These are phyloP conservation scores for Circinella umbellata DNA, from an alignment of 371 early-diverging fungal genomes.

Conservation along the genomic window DNA sequence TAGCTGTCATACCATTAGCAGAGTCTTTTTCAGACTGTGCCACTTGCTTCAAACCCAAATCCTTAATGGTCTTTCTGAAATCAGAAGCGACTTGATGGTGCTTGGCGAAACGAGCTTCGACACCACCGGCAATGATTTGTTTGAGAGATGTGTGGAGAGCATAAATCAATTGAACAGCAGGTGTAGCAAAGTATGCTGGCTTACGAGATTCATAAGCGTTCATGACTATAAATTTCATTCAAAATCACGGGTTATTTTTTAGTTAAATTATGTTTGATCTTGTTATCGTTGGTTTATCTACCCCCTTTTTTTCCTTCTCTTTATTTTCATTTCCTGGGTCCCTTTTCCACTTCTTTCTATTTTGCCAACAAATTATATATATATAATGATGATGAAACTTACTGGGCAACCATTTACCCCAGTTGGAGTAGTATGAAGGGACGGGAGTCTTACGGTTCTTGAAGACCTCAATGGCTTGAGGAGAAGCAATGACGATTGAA, in stretches of 20 bases:
- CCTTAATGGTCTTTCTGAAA: conserved; percentile 73
- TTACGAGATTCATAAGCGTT: conserved; percentile 90
- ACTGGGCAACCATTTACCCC: conserved; percentile 88
- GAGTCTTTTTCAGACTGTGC: conserved; percentile 64
- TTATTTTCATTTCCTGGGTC: background rate
- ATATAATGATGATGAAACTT: conserved; percentile 18
- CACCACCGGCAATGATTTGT: conserved; percentile 72
- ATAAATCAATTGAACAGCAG: conserved; percentile 92
- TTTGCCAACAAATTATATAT: background rate
- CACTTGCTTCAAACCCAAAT: conserved; percentile 81
- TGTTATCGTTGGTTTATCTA: no score
- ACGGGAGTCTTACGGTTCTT: conserved; percentile 75
- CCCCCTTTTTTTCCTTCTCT: no score
- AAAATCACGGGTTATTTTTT: no score
- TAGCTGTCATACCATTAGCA: conserved; percentile 94
- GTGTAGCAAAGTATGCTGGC: conserved; percentile 97
- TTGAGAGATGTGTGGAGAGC: conserved; percentile 87
- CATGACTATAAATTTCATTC: conserved; percentile 70
- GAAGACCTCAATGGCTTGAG: conserved; percentile 73
- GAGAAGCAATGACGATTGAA: conserved; percentile 82
- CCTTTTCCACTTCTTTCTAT: background rate
- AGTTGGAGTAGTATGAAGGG: conserved; percentile 77
- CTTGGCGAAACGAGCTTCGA: conserved; percentile 73
- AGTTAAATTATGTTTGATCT: no score
- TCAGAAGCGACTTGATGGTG: conserved; percentile 74